Evolutionary conservation across 2,329 filamentous ascomycete genomes (phyloP).

Genomic region (Talaromyces sp.): DNA sequence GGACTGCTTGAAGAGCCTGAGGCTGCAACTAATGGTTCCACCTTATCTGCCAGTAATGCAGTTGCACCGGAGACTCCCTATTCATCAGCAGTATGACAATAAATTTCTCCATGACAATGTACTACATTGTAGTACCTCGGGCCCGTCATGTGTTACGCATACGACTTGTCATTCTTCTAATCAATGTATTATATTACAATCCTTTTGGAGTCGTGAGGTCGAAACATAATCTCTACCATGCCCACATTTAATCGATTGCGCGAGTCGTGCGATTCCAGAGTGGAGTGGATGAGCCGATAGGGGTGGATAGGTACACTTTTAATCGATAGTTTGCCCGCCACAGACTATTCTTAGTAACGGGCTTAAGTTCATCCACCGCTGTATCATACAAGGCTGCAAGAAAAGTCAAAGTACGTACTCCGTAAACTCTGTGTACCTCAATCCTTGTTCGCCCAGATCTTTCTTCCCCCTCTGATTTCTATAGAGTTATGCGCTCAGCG

Average conservation of each 20-base stretch:
- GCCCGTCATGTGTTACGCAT: not conserved
- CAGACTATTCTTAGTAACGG: not conserved
- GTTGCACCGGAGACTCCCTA: not conserved
- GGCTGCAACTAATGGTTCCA: not conserved
- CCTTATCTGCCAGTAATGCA: not conserved
- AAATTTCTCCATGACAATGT: not conserved
- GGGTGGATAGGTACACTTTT: not conserved
- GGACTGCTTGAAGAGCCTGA: conserved; percentile 36
- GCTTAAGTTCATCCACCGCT: not conserved
- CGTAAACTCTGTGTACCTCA: not conserved
- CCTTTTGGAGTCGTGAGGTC: not conserved
- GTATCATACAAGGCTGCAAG: not conserved
- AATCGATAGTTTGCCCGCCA: not conserved
- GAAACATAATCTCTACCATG: not conserved
- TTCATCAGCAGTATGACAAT: not conserved
- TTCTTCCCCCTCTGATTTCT: no score
- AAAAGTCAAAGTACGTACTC: not conserved
- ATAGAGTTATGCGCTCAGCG: no score
- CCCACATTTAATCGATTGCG: not conserved
- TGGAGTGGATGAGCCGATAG: not conserved
- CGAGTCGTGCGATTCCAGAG: not conserved
- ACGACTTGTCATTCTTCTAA: not conserved
- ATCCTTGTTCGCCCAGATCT: not conserved
- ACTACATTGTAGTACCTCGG: not conserved
- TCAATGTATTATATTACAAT: not conserved